Evolutionary conservation across 2,329 filamentous ascomycete genomes (phyloP).

Genomic region (Claviceps fusiformis): DNA sequence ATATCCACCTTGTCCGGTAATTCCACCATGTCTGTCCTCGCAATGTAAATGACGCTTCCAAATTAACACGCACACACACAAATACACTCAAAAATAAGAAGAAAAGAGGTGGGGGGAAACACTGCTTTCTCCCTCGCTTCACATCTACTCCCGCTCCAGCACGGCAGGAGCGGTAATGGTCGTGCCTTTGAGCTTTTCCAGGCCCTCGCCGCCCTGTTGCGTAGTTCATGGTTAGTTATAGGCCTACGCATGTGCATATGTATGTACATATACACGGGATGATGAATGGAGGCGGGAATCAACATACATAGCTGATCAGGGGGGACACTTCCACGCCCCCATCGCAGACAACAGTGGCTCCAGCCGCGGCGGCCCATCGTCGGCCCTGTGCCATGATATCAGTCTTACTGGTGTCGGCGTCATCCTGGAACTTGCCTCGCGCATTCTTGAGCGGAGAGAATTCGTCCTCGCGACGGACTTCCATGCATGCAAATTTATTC

Average conservation of each 20-base stretch:
- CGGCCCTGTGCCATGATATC: slow-evolving; percentile 86
- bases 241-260: background rate
- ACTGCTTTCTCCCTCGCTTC: no score
- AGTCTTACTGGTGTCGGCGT: slow-evolving; percentile 79
- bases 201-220: slow-evolving; percentile 45
- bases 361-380: slow-evolving; percentile 71
- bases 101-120: no score
- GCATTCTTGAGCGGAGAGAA: slow-evolving; percentile 96
- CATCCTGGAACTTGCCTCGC: slow-evolving; percentile 74
- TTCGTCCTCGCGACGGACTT: slow-evolving; percentile 93
- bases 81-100: no score
- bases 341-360: slow-evolving; percentile 56
- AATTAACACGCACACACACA: background rate
- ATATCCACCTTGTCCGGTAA: background rate
- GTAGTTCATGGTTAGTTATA: slow-evolving; percentile 5
- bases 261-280: background rate
- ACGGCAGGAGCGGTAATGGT: slow-evolving; percentile 39
- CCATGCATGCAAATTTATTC: slow-evolving; percentile 85
- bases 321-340: slow-evolving; percentile 82
- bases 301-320: slow-evolving; percentile 85
- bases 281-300: background rate
- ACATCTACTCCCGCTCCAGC: slow-evolving; percentile 29
- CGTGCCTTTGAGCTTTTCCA: slow-evolving; percentile 41
- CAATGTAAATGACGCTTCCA: background rate
- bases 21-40: background rate